Percentiles rank a stretch among this genome's conserved stretches.
Evolutionary conservation across 2,329 filamentous ascomycete genomes (phyloP).

Genomic region (Tolypocladium ovalisporum): DNA sequence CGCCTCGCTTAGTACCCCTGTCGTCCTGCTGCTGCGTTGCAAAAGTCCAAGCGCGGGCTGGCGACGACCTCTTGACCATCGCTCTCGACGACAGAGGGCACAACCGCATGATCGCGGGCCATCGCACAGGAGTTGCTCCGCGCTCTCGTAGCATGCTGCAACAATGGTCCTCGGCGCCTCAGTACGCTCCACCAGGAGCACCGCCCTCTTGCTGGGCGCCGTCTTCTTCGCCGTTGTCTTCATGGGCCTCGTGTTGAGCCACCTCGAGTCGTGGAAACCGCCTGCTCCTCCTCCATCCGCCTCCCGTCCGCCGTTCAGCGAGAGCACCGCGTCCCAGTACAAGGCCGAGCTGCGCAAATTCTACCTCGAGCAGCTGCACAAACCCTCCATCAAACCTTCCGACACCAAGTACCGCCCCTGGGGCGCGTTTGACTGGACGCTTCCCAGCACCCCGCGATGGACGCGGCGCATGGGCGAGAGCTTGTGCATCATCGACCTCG

Average conservation of each 20-base stretch:
- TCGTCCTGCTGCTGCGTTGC: not conserved
- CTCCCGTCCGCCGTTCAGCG: not conserved
- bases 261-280: constrained; percentile 16
- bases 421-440: constrained; percentile 21
- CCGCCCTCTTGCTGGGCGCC: constrained; percentile 16
- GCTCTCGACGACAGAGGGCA: not conserved
- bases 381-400: constrained; percentile 15
- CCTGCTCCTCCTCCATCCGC: constrained; percentile 1
- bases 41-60: not conserved
- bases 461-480: constrained; percentile 22
- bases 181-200: constrained; percentile 18
- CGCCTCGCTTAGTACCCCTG: not conserved
- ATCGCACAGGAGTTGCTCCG: not conserved
- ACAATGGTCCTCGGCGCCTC: constrained; percentile 17
- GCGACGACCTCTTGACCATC: not conserved
- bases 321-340: not conserved
- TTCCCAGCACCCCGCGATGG: constrained; percentile 18
- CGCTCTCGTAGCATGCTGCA: constrained; percentile 10
- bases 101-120: not conserved
- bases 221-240: constrained; percentile 21
- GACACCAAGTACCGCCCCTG: constrained; percentile 15
- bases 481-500: constrained; percentile 34
- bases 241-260: constrained; percentile 20
- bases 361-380: constrained; percentile 21
- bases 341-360: constrained; percentile 14